Evolutionary conservation across 2,329 filamentous ascomycete genomes (phyloP).

Genomic region (Diaporthe citriasiana): DNA sequence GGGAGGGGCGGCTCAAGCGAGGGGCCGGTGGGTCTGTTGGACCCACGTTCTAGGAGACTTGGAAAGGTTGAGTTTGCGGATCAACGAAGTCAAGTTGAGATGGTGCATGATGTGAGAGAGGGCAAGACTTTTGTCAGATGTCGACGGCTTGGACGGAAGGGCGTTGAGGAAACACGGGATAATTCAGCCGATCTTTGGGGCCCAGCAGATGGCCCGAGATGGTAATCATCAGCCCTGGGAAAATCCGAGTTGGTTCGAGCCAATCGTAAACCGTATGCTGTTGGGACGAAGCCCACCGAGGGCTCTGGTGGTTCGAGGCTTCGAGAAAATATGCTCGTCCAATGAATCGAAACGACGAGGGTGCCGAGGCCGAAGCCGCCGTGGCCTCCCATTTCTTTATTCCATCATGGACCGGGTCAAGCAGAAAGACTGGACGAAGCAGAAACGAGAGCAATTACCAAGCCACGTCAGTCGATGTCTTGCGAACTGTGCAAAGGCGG

Average conservation of each 20-base stretch:
- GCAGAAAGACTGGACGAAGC: slow-evolving; percentile 24
- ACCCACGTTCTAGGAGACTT: neutral
- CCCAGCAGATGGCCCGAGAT: slow-evolving; percentile 18
- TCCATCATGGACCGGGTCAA: slow-evolving; percentile 14
- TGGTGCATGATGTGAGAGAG: slow-evolving; percentile 9
- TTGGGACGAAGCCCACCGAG: slow-evolving; percentile 23
- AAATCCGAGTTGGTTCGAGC: slow-evolving; percentile 16
- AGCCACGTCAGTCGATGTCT: slow-evolving; percentile 23
- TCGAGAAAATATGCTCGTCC: slow-evolving; percentile 14
- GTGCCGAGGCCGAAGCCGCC: slow-evolving; percentile 13
- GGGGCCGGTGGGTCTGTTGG: slow-evolving; percentile 9
- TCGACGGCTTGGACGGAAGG: slow-evolving; percentile 29
- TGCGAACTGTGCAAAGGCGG: neutral
- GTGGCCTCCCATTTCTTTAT: slow-evolving; percentile 23
- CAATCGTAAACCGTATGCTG: slow-evolving; percentile 18
- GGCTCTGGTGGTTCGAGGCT: neutral
- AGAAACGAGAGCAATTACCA: slow-evolving; percentile 8
- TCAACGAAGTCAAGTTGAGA: slow-evolving; percentile 17
- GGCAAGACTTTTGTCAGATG: slow-evolving; percentile 7
- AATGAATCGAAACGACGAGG: slow-evolving; percentile 17
- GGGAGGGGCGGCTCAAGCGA: neutral
- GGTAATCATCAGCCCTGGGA: slow-evolving; percentile 17
- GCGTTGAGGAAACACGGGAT: slow-evolving; percentile 29
- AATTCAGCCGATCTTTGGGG: slow-evolving; percentile 26
- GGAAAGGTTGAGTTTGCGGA: slow-evolving; percentile 21